Evolutionary conservation across 495 filamentous ascomycete species (phyloP), one percentile per base, ranked within the genome.

Genomic region (Cairneyella variabilis): DNA sequence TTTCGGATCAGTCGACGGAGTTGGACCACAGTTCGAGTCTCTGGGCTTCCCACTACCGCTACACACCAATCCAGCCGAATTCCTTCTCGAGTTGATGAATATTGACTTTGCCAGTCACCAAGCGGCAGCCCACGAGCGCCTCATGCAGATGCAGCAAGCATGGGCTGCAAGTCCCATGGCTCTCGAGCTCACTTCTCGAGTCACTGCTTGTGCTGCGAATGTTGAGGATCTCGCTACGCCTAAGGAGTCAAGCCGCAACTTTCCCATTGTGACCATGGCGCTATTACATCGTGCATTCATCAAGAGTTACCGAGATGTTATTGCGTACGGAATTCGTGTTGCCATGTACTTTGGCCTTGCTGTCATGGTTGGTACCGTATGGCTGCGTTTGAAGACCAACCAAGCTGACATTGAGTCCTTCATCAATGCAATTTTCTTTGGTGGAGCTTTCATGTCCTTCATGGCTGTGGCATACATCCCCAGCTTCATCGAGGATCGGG

Each of bases 391-490:
- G 1, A 65, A 74, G 11, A 71, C 81, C 1, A 62, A 74, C 3
- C 87, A 93, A 59, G 69, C 72, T 7, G 78, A 80, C 50, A 91
- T 93, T 57, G 82, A 88, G 52, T 82, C 89, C 3, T 84, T 88
- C 62, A 87, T 80, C 63, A 93, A 92, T 58, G 85, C 84, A 32
- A 89, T 93, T 54, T 85, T 88, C 79, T 91, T 88, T 65, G 87
- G 89, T 14, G 82, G 77, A 0, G 89, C 88, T 0, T 93, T 93
- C 72, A 90, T 93, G 86, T 88, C 83, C 30, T 93, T 93, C 76
- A 93, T 93, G 89, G 89, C 89, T 1, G 85, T 89, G 0, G 89
- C 88, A 6, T 92, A 91, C 63, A 83, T 89, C 7, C 89, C 89
- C 0, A 76, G 85, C n/a, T 93, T 79, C 71, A 73, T 93, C 10